phyloP scores from a whole-genome alignment of 176 grass and related monocot genomes.

The Eleusine indica region DNA sequence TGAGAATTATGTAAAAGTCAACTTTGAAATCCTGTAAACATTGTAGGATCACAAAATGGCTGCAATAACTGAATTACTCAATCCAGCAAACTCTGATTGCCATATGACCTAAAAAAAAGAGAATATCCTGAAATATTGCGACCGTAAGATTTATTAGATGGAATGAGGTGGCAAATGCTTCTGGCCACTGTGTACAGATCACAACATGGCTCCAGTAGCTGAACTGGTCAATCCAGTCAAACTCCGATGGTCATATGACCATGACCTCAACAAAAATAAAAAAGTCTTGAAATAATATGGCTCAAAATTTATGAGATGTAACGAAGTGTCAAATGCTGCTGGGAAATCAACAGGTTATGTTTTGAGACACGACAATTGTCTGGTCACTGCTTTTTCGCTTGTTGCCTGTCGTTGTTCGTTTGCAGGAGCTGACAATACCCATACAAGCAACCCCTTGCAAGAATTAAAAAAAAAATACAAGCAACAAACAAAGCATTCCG shows the following conservation, averaged over 20 bases:
- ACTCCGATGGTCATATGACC: background rate
- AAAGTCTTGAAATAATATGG: background rate
- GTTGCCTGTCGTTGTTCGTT: background rate
- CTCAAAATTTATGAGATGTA: background rate
- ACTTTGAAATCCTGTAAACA: background rate
- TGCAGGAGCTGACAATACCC: background rate
- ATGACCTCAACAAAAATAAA: background rate
- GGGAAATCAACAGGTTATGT: background rate
- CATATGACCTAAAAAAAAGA: background rate
- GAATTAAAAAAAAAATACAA: too few relatives aligned
- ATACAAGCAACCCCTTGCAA: background rate
- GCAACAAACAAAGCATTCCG: background rate
- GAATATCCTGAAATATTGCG: background rate
- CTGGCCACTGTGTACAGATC: background rate
- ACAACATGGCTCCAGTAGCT: background rate
- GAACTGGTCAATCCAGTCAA: background rate
- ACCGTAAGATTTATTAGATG: background rate
- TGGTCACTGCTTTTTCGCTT: conserved; percentile 17
- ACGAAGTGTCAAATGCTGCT: background rate
- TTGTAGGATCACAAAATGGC: background rate
- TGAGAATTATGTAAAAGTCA: background rate
- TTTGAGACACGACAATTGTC: conserved; percentile 11
- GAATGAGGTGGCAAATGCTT: background rate
- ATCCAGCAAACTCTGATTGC: background rate
- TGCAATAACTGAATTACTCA: background rate